Base-by-base conservation (phyloP, 108 stramenopile genomes). In the Halocafeteria seosinensis region DNA sequence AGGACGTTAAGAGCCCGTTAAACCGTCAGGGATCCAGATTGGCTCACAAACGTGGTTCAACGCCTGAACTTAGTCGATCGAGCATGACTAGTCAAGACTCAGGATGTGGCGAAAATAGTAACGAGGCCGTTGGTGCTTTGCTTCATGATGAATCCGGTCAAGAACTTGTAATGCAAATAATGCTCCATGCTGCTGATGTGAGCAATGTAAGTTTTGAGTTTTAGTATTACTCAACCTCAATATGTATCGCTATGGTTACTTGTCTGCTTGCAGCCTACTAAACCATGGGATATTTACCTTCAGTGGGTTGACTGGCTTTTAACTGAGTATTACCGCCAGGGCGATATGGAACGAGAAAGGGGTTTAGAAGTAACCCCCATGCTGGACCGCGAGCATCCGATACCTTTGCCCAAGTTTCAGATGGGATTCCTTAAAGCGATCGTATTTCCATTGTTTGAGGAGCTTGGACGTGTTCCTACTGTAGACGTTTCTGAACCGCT, bases 111-210 rank as follows among this genome's bases (percentile, higher is more conserved):
- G 42, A n/a, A 21, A n/a, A 28, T 8, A 31, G 32, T 8, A 31
- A 55, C 30, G 11, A 4, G 53, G 4, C 53, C 8, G 53, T 11
- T 12, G n/a, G 34, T 3, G 57, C 57, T n/a, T 26, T 35, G 57
- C 57, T 28, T 4, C 12, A 11, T 21, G 17, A 3, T 6, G 11
- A 8, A 9, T 27, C 52, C 52, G 11, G 6, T 38, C 38, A 5
- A 38, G 8, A 25, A 9, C 21, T 4, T 34, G 61, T 37, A 38
- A 37, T 59, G 58, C 3, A 32, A 26, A 1, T 65, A 3, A 21
- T 64, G 0, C 28, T 74, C 23, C 73, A 74, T 47, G 69, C 70
- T 3, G 68, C 68, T 4, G 73, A 74, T 50, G 38, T 74, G 21
- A 27, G 23, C 6, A 68, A 65, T n/a, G n/a, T n/a, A n/a, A n/a